Evolutionary conservation across 257 asterid species (phyloP).

Genomic region (Scutellaria galericulata): DNA sequence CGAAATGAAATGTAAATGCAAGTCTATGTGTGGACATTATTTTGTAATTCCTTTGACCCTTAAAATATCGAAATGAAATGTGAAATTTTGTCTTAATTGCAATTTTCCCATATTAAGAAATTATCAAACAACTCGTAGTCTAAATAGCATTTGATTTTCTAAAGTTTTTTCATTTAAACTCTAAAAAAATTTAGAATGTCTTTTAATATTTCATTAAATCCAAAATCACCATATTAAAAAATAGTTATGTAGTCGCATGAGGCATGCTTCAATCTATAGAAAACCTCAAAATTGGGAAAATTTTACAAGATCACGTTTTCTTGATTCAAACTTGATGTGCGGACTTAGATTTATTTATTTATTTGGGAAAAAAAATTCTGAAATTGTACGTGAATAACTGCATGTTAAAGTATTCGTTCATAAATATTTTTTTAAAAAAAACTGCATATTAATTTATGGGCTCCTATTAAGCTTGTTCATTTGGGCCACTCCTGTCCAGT

Average conservation of each 20-base stretch:
- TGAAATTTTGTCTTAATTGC: neutral
- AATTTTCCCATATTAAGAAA: no score
- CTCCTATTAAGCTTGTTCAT: neutral
- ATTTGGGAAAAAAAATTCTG: no score
- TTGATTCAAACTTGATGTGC: neutral
- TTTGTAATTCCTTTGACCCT: neutral
- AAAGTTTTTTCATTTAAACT: no score
- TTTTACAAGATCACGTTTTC: no score
- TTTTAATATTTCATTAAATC: neutral
- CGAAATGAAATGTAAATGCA: constrained; percentile 40
- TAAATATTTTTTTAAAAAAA: no score
- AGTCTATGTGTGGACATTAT: neutral
- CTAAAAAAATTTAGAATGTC: no score
- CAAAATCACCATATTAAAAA: neutral
- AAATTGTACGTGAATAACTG: no score
- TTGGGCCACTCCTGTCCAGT: neutral
- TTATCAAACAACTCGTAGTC: no score
- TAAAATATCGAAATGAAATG: neutral
- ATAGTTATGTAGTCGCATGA: neutral
- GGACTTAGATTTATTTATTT: no score
- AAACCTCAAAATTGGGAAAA: no score
- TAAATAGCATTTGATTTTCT: no score
- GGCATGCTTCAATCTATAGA: neutral
- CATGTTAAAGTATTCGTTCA: no score
- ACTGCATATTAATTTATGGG: neutral